Evolutionary conservation across 2,329 filamentous ascomycete species (phyloP).

Genomic region (Ceratocystis colombiana): DNA sequence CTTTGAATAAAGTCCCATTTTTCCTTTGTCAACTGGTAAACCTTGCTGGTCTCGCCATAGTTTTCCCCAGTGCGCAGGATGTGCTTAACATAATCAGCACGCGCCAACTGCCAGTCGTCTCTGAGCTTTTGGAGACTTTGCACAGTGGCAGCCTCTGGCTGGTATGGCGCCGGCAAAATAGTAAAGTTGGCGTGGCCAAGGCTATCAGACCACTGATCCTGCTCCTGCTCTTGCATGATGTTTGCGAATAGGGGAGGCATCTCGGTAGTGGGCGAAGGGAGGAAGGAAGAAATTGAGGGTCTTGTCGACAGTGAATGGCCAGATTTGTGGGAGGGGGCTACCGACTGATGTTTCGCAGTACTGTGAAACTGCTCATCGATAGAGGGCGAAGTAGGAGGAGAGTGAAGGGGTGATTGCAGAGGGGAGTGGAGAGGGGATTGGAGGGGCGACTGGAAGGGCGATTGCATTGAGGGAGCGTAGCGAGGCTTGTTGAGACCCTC

Average conservation of each 20-base stretch:
- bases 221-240: conserved; percentile 53
- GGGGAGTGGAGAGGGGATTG: conserved; percentile 38
- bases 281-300: conserved; percentile 67
- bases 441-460: conserved; percentile 39
- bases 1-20: conserved; percentile 79
- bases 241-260: conserved; percentile 46
- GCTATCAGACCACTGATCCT: conserved; percentile 70
- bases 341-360: conserved; percentile 30
- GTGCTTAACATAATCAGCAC: conserved; percentile 81
- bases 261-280: conserved; percentile 50
- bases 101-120: conserved; percentile 71
- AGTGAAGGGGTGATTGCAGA: conserved; percentile 73
- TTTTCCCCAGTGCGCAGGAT: conserved; percentile 80
- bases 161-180: conserved; percentile 72
- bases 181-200: conserved; percentile 91
- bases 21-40: conserved; percentile 70
- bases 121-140: conserved; percentile 53
- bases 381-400: conserved; percentile 50
- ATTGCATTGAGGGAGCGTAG: conserved; percentile 25
- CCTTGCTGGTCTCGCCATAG: conserved; percentile 81
- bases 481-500: conserved; percentile 31
- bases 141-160: conserved; percentile 52
- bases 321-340: conserved; percentile 34
- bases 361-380: conserved; percentile 43
- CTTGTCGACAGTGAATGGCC: conserved; percentile 48